These are phyloP conservation scores for Fraxinus excelsior DNA, from an alignment of 257 asterid species.

Conservation along the genomic window DNA sequence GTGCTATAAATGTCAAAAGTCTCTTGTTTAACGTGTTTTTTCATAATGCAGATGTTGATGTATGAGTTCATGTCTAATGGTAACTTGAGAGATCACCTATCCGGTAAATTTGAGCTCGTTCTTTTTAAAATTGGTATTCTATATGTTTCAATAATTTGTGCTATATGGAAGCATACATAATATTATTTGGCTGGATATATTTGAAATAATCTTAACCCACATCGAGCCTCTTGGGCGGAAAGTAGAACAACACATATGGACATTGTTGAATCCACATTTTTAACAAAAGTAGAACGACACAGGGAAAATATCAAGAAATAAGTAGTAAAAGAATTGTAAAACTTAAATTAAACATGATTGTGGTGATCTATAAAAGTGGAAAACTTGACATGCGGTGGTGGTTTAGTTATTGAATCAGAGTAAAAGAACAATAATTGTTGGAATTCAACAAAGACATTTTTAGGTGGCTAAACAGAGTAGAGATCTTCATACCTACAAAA, in stretches of 20 bases:
- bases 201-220: not conserved
- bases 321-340: not conserved
- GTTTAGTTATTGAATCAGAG: too few species aligned
- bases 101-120: conserved; percentile 45
- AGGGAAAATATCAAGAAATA: not conserved
- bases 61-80: conserved; percentile 94
- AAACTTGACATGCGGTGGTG: too few species aligned
- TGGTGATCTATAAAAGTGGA: not conserved
- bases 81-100: conserved; percentile 83
- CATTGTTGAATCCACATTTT: not conserved
- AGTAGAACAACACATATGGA: not conserved
- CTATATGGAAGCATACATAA: not conserved
- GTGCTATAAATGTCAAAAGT: not conserved
- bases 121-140: not conserved
- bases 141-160: not conserved
- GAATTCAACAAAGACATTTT: not conserved
- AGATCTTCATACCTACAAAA: not conserved
- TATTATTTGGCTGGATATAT: not conserved
- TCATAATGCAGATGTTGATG: conserved; percentile 78
- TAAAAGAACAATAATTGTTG: not conserved
- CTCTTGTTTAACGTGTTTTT: conserved; percentile 28
- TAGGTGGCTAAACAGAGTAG: not conserved
- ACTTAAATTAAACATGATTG: too few species aligned
- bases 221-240: not conserved
- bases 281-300: not conserved